A percentile compares a stretch with the other conserved stretches of the same genome.
These are phyloP conservation scores for Penicillium waksmanii DNA, from an alignment of 495 filamentous ascomycete genomes.

Conservation along the genomic window DNA sequence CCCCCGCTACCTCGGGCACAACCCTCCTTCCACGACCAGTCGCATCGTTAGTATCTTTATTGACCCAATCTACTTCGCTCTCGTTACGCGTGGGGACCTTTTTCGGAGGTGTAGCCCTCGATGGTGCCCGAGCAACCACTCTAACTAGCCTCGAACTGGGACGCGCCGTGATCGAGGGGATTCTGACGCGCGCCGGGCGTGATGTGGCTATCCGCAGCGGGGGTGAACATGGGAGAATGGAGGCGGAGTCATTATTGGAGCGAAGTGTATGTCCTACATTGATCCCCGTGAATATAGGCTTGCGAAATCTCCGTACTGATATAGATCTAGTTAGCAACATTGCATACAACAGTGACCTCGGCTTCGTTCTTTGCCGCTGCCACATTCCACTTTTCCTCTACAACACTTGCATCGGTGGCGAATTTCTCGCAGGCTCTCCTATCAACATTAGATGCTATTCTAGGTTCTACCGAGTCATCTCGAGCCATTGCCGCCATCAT, in stretches of 20 bases:
- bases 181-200: constrained; percentile 68
- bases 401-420: constrained; percentile 61
- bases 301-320: not conserved
- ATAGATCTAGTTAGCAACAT: constrained; percentile 50
- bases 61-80: constrained; percentile 70
- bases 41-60: constrained; percentile 69
- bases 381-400: constrained; percentile 70
- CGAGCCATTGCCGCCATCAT: constrained; percentile 81
- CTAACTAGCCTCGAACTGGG: constrained; percentile 71
- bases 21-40: constrained; percentile 70
- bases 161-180: constrained; percentile 66
- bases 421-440: constrained; percentile 68
- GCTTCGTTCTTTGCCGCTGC: constrained; percentile 69
- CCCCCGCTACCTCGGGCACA: constrained; percentile 43
- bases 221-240: constrained; percentile 59
- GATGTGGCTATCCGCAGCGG: constrained; percentile 61
- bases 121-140: constrained; percentile 68
- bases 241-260: constrained; percentile 66
- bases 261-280: constrained; percentile 49
- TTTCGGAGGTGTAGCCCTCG: constrained; percentile 65
- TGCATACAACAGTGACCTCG: constrained; percentile 66
- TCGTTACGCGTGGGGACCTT: constrained; percentile 71
- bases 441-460: constrained; percentile 70
- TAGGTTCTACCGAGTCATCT: constrained; percentile 78
- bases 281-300: not conserved